Percentiles rank a stretch among this genome's conserved stretches.
Evolutionary conservation across 2,329 filamentous ascomycete genomes (phyloP).

Genomic region (Claviceps maximensis): DNA sequence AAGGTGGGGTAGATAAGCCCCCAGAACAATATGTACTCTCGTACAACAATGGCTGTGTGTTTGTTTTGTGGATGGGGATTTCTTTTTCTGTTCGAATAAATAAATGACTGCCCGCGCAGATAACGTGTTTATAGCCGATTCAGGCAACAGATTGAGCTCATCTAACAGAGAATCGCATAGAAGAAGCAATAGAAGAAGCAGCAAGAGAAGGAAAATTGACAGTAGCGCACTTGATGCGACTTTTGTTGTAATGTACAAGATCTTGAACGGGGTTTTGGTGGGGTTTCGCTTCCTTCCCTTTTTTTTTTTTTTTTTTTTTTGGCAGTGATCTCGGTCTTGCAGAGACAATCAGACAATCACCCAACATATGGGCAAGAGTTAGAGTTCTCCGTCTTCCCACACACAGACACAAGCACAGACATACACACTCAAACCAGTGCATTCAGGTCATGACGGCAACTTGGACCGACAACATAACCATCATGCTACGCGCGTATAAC

Average conservation of each 20-base stretch:
- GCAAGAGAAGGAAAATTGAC: slow-evolving; percentile 18
- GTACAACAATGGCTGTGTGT: background rate
- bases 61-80: no score
- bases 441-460: slow-evolving; percentile 5
- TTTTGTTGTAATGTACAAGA: slow-evolving; percentile 44
- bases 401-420: background rate
- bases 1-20: background rate
- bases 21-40: no score
- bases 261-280: slow-evolving; percentile 12
- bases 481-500: slow-evolving; percentile 4
- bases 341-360: slow-evolving; percentile 3
- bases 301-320: background rate
- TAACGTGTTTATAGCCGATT: slow-evolving; percentile 20
- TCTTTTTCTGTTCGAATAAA: slow-evolving; percentile 5
- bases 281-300: background rate
- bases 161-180: slow-evolving; percentile 20
- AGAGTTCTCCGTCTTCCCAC: background rate
- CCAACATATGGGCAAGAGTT: background rate
- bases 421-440: background rate
- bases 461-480: slow-evolving; percentile 3
- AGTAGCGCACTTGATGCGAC: slow-evolving; percentile 31
- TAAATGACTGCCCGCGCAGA: slow-evolving; percentile 14
- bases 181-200: slow-evolving; percentile 15
- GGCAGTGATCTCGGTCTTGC: slow-evolving; percentile 2
- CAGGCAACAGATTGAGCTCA: slow-evolving; percentile 21